A percentile compares a stretch with the other conserved stretches of the same genome.
Evolutionary conservation across 139 green algal species (phyloP).

Genomic region (Picochlorum sp.): DNA sequence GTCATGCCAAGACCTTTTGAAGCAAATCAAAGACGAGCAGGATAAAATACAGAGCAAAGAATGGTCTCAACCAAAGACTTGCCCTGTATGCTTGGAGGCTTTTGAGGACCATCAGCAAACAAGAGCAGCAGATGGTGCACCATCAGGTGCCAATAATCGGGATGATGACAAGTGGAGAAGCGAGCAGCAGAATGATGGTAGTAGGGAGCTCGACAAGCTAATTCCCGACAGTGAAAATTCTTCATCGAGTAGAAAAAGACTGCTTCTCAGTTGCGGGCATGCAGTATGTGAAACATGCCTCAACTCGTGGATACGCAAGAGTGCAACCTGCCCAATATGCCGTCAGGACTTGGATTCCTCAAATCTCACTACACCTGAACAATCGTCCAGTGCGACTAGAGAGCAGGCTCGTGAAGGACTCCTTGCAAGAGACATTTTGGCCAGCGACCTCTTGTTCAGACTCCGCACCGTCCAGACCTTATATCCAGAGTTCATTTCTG

Average conservation of each 20-base stretch:
- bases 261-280: constrained; percentile 25
- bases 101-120: neutral
- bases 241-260: neutral
- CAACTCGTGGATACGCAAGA: constrained; percentile 19
- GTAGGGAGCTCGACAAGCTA: neutral
- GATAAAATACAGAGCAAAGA: constrained; percentile 19
- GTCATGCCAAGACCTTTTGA: neutral
- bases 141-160: neutral
- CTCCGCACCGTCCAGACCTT: constrained; percentile 12
- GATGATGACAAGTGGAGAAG: neutral
- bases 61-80: constrained; percentile 19
- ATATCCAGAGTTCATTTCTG: constrained; percentile 30
- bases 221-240: too few relatives aligned
- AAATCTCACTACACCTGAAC: neutral
- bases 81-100: constrained; percentile 32
- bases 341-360: constrained; percentile 9
- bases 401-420: neutral
- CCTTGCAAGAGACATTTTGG: constrained; percentile 3
- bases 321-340: constrained; percentile 39
- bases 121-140: neutral
- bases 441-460: constrained; percentile 16
- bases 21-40: constrained; percentile 17
- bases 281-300: constrained; percentile 41
- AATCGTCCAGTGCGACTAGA: neutral
- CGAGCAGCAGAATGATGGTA: too few relatives aligned